Base-by-base conservation (phyloP, 306 rosid species). In the Cicer yamashitae region DNA sequence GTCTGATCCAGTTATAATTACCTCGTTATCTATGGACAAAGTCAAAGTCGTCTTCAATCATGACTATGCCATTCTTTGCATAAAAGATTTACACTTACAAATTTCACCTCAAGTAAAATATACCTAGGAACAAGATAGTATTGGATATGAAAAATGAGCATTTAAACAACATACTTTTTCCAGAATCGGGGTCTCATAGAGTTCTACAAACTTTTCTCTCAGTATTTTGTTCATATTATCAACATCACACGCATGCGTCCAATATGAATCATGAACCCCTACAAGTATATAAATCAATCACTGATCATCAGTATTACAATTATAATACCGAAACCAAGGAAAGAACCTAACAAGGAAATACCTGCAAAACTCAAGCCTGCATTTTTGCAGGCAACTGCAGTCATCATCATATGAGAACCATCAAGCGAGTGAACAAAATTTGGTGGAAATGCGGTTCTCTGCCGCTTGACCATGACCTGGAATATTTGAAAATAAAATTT, bases 331-430 rank as follows among this genome's bases (percentile, higher is more conserved):
- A 58, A 14, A 77, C 44, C 67, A 50, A 15, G 71, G 10, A 74
- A 57, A 61, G 63, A 71, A 77, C 43, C 2, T 17, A 62, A 37
- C 57, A 76, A 76, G 82, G 59, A 65, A 81, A 54, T 65, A 94
- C 98, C 98, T 79, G 98, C 98, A 82, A 94, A 94, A 81, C 75
- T 86, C 69, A 94, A 74, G 79, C 96, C 94, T 46, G 87, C 93
- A 61, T 65, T 84, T 82, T 86, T 85, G 87, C 98, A 90, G 83
- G 96, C 91, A 79, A 86, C 80, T n/a, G 98, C 97, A n/a, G 98
- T 94, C 98, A 91, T 94, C 98, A 94, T 94, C 98, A 94, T 94
- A 84, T 94, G 98, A 81, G 98, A 88, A 69, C 97, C 91, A 79
- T 94, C 98, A 0, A 94, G 98, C 51, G 98, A 94, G 84, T 94